These are phyloP conservation scores for Sinapis alba DNA, from an alignment of 441 rosid species.

Conservation along the genomic window DNA sequence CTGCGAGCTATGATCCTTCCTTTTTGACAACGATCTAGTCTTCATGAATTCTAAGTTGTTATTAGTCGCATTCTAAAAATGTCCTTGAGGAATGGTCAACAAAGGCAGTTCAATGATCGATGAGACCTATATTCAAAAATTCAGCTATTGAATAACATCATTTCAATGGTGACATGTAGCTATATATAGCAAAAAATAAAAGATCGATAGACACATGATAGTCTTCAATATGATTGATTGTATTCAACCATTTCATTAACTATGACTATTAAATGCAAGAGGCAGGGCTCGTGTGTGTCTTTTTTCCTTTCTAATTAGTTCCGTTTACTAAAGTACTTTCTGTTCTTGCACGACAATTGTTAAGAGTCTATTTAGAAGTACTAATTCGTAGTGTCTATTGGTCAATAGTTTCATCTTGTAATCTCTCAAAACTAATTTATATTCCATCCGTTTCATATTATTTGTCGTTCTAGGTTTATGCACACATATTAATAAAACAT, in stretches of 20 bases:
- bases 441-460: too few species aligned
- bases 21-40: slow-evolving; percentile 7
- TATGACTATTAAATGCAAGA: slow-evolving; percentile 19
- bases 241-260: slow-evolving; percentile 9
- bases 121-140: slow-evolving; percentile 12
- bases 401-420: background rate
- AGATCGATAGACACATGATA: slow-evolving; percentile 9
- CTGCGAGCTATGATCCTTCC: background rate
- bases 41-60: slow-evolving; percentile 1
- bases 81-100: slow-evolving; percentile 12
- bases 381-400: background rate
- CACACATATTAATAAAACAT: too few species aligned
- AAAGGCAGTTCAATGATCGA: slow-evolving; percentile 18
- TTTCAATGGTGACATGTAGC: slow-evolving; percentile 25
- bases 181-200: slow-evolving; percentile 4
- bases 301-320: background rate
- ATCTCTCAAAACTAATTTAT: background rate
- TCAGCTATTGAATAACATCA: slow-evolving; percentile 1
- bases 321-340: background rate
- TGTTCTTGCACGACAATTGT: background rate
- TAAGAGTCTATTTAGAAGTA: background rate
- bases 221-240: slow-evolving; percentile 23
- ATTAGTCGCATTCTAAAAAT: background rate
- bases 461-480: too few species aligned
- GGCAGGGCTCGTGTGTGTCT: slow-evolving; percentile 25